These are phyloP conservation scores for Davidsoniella virescens DNA, from an alignment of 2,329 filamentous ascomycete genomes.

Conservation along the genomic window DNA sequence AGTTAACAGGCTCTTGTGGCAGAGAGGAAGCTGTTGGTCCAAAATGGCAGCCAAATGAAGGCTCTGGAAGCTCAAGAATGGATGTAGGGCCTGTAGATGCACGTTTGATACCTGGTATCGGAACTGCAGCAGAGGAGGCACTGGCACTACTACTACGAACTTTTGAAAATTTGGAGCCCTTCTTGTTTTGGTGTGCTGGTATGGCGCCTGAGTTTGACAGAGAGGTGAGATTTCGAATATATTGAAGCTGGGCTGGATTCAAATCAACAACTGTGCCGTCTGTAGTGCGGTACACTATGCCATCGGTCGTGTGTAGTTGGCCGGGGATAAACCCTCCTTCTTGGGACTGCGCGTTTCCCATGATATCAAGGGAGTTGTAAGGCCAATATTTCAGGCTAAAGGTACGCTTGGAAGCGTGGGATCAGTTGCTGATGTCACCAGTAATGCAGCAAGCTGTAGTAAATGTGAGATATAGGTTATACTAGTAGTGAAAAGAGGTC, in stretches of 20 bases:
- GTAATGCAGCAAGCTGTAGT: neutral
- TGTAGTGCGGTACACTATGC: conserved; percentile 5
- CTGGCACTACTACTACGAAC: neutral
- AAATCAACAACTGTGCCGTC: conserved; percentile 6
- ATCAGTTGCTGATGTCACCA: neutral
- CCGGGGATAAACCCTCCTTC: conserved; percentile 5
- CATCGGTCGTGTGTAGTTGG: conserved; percentile 7
- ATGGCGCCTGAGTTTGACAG: neutral
- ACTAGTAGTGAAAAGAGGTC: too few relatives aligned
- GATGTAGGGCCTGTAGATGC: neutral
- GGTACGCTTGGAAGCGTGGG: neutral
- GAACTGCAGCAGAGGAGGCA: neutral
- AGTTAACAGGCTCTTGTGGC: neutral
- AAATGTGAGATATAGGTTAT: neutral
- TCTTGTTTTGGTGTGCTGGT: neutral
- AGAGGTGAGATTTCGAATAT: neutral
- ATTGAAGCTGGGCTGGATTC: neutral
- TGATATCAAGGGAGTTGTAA: neutral
- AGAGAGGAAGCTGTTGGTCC: neutral
- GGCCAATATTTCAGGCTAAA: neutral
- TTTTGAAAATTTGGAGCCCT: neutral
- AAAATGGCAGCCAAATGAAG: neutral
- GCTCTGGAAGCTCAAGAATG: conserved; percentile 1
- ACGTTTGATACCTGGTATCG: neutral
- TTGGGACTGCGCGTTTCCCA: conserved; percentile 9